Evolutionary conservation across 371 early-diverging fungal genomes (phyloP), one percentile per base, ranked within the genome.

Genomic region (Apophysomyces trapeziformis): DNA sequence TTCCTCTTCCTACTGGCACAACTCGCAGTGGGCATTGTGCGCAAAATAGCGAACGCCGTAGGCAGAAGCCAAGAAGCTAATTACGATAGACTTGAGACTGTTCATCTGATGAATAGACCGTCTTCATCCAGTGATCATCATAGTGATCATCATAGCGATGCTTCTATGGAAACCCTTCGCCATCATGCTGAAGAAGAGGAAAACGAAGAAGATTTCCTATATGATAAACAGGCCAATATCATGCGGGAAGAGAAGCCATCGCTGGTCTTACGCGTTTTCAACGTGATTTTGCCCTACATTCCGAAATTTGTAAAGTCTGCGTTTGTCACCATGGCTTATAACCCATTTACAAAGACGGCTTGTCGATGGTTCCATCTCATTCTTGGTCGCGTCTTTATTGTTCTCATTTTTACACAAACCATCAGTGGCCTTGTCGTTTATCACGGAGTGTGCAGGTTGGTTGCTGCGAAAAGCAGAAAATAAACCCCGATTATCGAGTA

Each of bases 381-480:
- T 0, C 67, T 78, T 50, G 80, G 83, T 4, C 73, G 83, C 44
- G 63, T 78, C 1, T 78, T 83, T 67, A 56, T 76, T 16, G 61
- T 83, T 0, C 63, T 83, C 14, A 77, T 80, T 57, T 83, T 83
- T 62, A 69, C 72, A 41, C 83, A 83, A 61, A 83, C 80, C 0
- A 21, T 80, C 26, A 80, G 78, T 44, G 83, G 83, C 57, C 57
- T 80, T 14, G 77, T 83, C 7, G 83, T 83, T 5, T 83, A 78
- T 59, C 78, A 80, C 65, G 83, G 83, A 57, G 79, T 80, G 7
- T 82, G 80, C 74, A 73, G 80, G 75, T 75, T 67, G 57, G 38
- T 50, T 12, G n/a, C 38, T 9, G 3, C 36, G 38, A 37, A 36
- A 38, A 12, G 46, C n/a, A 67, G n/a, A 46, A 61, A 39, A 35